A percentile compares a stretch with the other conserved stretches of the same genome.
Conservation (phyloP, 2,329 filamentous ascomycete species). For the Pseudogymnoascus sp. region DNA sequence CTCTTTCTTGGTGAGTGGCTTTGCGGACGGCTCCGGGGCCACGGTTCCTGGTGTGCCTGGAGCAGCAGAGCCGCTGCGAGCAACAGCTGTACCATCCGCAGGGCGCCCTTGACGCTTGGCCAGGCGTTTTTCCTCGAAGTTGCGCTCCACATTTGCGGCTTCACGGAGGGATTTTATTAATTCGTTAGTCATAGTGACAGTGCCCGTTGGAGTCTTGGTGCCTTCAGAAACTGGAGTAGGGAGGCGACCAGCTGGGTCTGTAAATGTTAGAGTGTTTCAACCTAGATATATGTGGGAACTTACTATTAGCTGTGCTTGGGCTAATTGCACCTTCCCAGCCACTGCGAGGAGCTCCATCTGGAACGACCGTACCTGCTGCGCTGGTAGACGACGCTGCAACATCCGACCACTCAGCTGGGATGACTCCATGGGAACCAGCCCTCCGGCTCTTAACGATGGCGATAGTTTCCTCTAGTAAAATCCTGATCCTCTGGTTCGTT, state of each 20-base stretch:
- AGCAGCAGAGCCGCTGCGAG: conserved; percentile 43
- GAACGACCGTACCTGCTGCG: conserved; percentile 26
- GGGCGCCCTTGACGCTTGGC: conserved; percentile 58
- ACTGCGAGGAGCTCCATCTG: conserved; percentile 24
- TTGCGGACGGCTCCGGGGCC: conserved; percentile 57
- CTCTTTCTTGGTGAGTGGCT: conserved; percentile 81
- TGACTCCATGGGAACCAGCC: conserved; percentile 68
- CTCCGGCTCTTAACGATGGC: conserved; percentile 64
- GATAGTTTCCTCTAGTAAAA: conserved; percentile 69
- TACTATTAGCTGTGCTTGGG: conserved; percentile 54
- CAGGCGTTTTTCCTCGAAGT: conserved; percentile 64
- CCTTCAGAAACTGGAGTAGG: conserved; percentile 40
- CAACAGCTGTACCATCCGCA: conserved; percentile 36
- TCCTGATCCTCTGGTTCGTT: conserved; percentile 69
- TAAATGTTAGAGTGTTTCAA: conserved; percentile 29
- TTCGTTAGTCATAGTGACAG: conserved; percentile 34
- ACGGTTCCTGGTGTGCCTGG: conserved; percentile 55
- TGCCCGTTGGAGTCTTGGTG: conserved; percentile 40
- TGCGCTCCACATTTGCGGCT: conserved; percentile 57
- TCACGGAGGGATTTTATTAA: conserved; percentile 49
- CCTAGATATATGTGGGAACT: conserved; percentile 25
- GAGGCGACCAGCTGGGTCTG: conserved; percentile 33
- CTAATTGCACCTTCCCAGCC: conserved; percentile 43
- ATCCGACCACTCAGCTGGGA: conserved; percentile 69
- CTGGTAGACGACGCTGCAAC: conserved; percentile 49